phyloP scores from a whole-genome alignment of 129 eudicot genomes.

The Ambrosia trifida region DNA sequence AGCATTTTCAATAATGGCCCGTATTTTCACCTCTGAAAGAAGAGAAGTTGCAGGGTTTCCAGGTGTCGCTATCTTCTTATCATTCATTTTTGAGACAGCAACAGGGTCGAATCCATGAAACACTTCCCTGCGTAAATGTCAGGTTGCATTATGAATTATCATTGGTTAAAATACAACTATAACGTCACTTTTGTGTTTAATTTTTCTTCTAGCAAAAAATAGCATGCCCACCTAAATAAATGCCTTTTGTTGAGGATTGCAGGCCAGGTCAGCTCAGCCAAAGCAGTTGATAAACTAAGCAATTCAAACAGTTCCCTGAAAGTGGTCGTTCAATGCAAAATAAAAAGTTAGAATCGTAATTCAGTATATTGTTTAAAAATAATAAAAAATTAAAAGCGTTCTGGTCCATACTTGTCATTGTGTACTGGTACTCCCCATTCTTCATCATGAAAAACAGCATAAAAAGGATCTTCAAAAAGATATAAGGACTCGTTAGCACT shows the following conservation, averaged over 20 bases:
- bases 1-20: conserved; percentile 76
- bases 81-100: conserved; percentile 71
- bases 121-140: conserved; percentile 58
- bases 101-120: conserved; percentile 78
- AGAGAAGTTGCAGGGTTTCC: conserved; percentile 76
- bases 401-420: conserved; percentile 56
- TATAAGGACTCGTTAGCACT: conserved; percentile 22
- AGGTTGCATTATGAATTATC: conserved; percentile 17
- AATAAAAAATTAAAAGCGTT: background rate
- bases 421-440: conserved; percentile 88
- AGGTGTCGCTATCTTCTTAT: conserved; percentile 59
- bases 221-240: conserved; percentile 58
- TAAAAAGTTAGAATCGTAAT: conserved; percentile 3
- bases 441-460: conserved; percentile 68
- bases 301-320: conserved; percentile 87
- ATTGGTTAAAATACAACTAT: background rate
- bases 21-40: conserved; percentile 80
- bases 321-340: conserved; percentile 17
- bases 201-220: background rate
- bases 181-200: background rate
- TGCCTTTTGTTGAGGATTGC: conserved; percentile 72
- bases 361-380: background rate
- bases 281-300: conserved; percentile 80
- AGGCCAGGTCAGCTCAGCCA: conserved; percentile 95
- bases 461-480: conserved; percentile 48